Conservation (phyloP, 2,329 filamentous ascomycete genomes). For the Hypomyces perniciosus region DNA sequence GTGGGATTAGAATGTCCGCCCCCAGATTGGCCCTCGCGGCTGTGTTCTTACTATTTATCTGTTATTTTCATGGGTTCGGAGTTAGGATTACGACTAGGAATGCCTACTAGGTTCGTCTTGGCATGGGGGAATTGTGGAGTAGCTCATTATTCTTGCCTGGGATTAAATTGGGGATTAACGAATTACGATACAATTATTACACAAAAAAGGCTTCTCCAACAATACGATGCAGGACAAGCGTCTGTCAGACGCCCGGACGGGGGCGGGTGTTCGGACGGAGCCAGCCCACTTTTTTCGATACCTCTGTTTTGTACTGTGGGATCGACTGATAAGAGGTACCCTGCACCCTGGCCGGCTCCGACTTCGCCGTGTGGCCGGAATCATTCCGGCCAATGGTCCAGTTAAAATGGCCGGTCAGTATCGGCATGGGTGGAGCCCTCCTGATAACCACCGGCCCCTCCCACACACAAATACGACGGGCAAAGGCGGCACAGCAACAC, state of each 20-base stretch:
- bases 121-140: neutral
- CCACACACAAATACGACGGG: slow-evolving; percentile 13
- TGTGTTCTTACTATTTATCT: neutral
- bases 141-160: too few species aligned
- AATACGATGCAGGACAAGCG: too few species aligned
- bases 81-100: too few species aligned
- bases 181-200: neutral
- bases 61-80: too few species aligned
- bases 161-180: neutral
- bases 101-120: neutral
- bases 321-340: neutral
- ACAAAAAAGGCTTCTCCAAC: neutral
- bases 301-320: neutral
- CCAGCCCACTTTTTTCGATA: slow-evolving; percentile 4
- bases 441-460: slow-evolving; percentile 9
- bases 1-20: neutral
- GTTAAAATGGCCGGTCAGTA: slow-evolving; percentile 17
- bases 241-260: too few species aligned
- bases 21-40: neutral
- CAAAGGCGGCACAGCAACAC: slow-evolving; percentile 18
- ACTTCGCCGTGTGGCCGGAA: slow-evolving; percentile 28
- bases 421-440: slow-evolving; percentile 16
- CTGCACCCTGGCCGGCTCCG: slow-evolving; percentile 19
- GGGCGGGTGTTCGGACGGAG: slow-evolving; percentile 7
- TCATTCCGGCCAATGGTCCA: slow-evolving; percentile 27